Evolutionary conservation across 306 rosid genomes (phyloP).

Genomic region (Purshia tridentata): DNA sequence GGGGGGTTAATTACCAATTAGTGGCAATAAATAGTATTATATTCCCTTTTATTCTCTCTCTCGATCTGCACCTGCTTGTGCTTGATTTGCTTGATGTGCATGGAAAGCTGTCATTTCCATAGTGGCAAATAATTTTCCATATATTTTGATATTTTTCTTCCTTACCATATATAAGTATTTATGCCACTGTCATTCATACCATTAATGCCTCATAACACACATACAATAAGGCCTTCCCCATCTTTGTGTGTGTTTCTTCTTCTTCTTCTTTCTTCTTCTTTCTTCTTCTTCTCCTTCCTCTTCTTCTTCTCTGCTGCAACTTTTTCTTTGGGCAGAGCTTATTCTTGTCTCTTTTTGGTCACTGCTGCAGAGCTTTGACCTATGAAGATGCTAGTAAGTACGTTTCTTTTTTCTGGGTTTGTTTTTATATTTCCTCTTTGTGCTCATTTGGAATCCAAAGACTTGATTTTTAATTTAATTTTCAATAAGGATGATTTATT

Average conservation of each 20-base stretch:
- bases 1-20: slow-evolving; percentile 41
- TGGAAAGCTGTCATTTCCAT: slow-evolving; percentile 54
- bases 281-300: slow-evolving; percentile 22
- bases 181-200: slow-evolving; percentile 58
- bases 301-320: slow-evolving; percentile 26
- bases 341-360: slow-evolving; percentile 40
- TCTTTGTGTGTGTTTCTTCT: slow-evolving; percentile 18
- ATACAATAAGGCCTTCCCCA: slow-evolving; percentile 22
- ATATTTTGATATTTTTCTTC: slow-evolving; percentile 2
- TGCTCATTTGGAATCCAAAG: slow-evolving; percentile 23
- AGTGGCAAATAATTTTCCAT: not conserved
- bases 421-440: not conserved
- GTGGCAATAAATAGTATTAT: slow-evolving; percentile 30
- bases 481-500: not conserved
- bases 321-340: no score
- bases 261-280: slow-evolving; percentile 20
- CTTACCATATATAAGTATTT: slow-evolving; percentile 37
- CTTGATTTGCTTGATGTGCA: slow-evolving; percentile 7
- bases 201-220: slow-evolving; percentile 61
- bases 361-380: slow-evolving; percentile 56
- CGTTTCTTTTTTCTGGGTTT: slow-evolving; percentile 57
- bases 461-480: slow-evolving; percentile 21
- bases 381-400: slow-evolving; percentile 95
- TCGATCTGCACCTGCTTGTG: not conserved
- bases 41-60: slow-evolving; percentile 11